These are phyloP conservation scores for Austroboletus niveus DNA, from an alignment of 1,284 basidiomycete species.

Conservation along the genomic window DNA sequence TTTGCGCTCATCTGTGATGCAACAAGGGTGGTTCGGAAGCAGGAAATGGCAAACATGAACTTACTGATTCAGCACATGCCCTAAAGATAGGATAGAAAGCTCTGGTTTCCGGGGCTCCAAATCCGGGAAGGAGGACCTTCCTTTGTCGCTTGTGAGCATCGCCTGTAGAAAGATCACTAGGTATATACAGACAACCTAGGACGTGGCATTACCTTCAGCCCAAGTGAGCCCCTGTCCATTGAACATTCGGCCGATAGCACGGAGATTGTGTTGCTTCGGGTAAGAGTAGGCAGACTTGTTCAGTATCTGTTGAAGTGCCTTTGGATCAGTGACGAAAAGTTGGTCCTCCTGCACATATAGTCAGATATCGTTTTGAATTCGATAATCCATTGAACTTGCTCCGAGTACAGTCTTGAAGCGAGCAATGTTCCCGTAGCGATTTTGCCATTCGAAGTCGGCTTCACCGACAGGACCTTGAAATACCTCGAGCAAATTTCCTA, in stretches of 20 bases:
- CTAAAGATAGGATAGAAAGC: conserved; percentile 38
- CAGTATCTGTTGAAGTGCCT: conserved; percentile 42
- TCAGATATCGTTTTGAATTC: not conserved
- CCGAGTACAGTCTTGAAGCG: conserved; percentile 29
- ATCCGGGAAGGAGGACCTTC: conserved; percentile 44
- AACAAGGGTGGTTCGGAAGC: not conserved
- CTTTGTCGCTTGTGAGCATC: conserved; percentile 44
- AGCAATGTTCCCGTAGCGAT: conserved; percentile 29
- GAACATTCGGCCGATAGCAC: conserved; percentile 30
- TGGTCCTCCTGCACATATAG: not conserved
- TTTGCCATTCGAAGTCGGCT: conserved; percentile 31
- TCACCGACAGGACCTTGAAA: conserved; percentile 24
- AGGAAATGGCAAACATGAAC: conserved; percentile 1
- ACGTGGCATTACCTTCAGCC: conserved; percentile 37
- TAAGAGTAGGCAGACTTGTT: conserved; percentile 40
- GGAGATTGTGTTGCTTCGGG: conserved; percentile 36
- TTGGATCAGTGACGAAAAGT: conserved; percentile 37
- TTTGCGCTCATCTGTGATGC: conserved; percentile 40
- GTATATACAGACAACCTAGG: not conserved
- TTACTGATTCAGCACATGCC: conserved; percentile 22
- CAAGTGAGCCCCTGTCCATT: conserved; percentile 38
- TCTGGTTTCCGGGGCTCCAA: conserved; percentile 39
- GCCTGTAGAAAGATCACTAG: conserved; percentile 29
- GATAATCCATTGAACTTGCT: conserved; percentile 11
- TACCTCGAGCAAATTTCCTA: conserved; percentile 27